Conservation (phyloP, 805 yeast species). For the Lipomyces starkeyi region DNA sequence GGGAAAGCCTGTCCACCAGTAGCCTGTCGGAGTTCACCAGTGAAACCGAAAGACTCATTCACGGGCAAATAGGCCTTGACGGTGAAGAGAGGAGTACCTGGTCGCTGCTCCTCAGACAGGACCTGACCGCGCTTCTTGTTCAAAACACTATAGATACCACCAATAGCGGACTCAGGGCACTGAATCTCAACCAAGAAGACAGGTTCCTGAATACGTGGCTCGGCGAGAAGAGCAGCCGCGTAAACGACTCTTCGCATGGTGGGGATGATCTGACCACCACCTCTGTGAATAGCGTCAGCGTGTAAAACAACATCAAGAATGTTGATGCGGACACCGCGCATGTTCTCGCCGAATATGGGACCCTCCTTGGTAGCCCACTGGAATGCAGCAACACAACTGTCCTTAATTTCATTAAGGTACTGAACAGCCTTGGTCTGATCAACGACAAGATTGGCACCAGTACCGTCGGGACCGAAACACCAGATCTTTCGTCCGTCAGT, state of each 20-base stretch:
- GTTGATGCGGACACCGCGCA: slow-evolving; percentile 97
- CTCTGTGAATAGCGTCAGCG: slow-evolving; percentile 99
- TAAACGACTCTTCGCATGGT: slow-evolving; percentile 99
- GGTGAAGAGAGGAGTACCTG: slow-evolving; percentile 99
- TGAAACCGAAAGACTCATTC: slow-evolving; percentile 99
- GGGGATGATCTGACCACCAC: slow-evolving; percentile 99
- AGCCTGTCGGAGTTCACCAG: slow-evolving; percentile 99
- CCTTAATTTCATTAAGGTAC: slow-evolving; percentile 98
- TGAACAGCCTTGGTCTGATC: slow-evolving; percentile 99
- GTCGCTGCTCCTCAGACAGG: slow-evolving; percentile 98
- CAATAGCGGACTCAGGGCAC: slow-evolving; percentile 99
- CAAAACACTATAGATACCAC: slow-evolving; percentile 99
- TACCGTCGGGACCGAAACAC: slow-evolving; percentile 99
- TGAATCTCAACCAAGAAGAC: slow-evolving; percentile 98
- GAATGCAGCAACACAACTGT: slow-evolving; percentile 99
- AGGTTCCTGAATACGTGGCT: slow-evolving; percentile 99
- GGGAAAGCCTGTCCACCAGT: slow-evolving; percentile 99
- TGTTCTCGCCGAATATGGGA: slow-evolving; percentile 95
- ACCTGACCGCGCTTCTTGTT: slow-evolving; percentile 99
- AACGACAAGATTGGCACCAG: slow-evolving; percentile 97
- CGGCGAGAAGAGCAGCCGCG: slow-evolving; percentile 97
- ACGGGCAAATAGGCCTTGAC: slow-evolving; percentile 99
- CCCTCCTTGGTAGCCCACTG: slow-evolving; percentile 99
- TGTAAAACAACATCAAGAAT: slow-evolving; percentile 98
- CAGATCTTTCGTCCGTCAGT: slow-evolving; percentile 99